Evolutionary conservation across 1,284 basidiomycete genomes (phyloP).

Genomic region (Ustilago hordei): DNA sequence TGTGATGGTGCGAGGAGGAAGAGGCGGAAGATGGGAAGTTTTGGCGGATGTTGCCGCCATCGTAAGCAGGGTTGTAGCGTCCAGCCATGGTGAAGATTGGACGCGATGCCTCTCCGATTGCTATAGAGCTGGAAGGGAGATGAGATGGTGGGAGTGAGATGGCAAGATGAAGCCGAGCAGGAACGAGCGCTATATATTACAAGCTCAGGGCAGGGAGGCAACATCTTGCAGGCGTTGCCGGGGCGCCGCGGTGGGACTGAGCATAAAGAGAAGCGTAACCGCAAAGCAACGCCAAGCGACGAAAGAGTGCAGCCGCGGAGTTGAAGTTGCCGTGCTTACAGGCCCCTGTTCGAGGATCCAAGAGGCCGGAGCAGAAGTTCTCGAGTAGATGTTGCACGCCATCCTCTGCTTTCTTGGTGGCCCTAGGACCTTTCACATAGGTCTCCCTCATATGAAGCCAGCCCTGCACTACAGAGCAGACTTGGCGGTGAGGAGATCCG

Average conservation of each 20-base stretch:
- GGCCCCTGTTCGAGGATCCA: not conserved
- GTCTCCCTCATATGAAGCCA: too few relatives aligned
- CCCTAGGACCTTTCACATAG: not conserved
- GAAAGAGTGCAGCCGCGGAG: slow-evolving; percentile 8
- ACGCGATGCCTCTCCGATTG: not conserved
- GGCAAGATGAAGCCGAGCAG: slow-evolving; percentile 2
- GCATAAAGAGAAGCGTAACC: not conserved
- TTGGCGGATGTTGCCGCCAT: slow-evolving; percentile 1
- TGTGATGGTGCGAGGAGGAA: slow-evolving; percentile 17
- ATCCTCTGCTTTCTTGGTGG: slow-evolving; percentile 7
- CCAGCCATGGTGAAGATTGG: not conserved
- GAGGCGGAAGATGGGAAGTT: slow-evolving; percentile 11
- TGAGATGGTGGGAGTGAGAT: slow-evolving; percentile 2
- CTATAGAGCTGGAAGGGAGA: not conserved
- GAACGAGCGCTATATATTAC: not conserved
- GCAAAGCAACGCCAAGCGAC: not conserved
- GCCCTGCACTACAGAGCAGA: not conserved
- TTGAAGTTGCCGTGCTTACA: slow-evolving; percentile 1
- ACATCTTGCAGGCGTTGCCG: not conserved
- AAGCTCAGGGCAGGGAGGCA: not conserved
- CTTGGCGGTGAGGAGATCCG: not conserved
- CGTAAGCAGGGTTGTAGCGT: slow-evolving; percentile 13
- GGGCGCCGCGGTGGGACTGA: not conserved
- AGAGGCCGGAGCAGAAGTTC: slow-evolving; percentile 3
- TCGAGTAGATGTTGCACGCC: slow-evolving; percentile 9